Evolutionary conservation across 352 stramenopile species (phyloP), one percentile per base, ranked within the genome.

Genomic region (Bremia lactucae): DNA sequence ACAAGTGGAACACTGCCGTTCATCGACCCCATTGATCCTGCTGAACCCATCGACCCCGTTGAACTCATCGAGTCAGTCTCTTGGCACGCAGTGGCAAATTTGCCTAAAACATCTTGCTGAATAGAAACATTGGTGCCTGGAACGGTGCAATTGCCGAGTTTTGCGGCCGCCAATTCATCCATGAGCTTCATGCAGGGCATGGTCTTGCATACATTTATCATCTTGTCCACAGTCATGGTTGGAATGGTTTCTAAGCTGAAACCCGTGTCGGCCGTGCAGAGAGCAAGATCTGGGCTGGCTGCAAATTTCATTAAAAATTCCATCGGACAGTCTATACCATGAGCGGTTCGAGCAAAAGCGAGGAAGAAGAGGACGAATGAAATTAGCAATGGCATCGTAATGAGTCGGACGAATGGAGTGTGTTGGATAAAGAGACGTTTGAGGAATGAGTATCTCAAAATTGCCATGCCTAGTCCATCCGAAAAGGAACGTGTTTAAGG

Each of bases 121-220:
- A 61, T 36, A 11, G 46, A 56, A 0, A 61, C 41, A 40, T 51
- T 57, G 8, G 40, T 36, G 24, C 52, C 46, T 0, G 52, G 52
- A 36, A 61, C 45, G 13, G 46, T 61, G 31, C 52, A 61, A 21
- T 61, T 47, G 3, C 52, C 52, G 9, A 60, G 52, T 5, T 39
- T 42, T 10, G 48, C 21, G 2, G 40, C 20, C 3, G 40, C 28
- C 6, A 61, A 8, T 7, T 61, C 52, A 13, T 31, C 20, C 35
- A 61, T 36, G 5, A 61, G 40, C 1, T 22, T 41, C 35, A 56
- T 44, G n/a, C 52, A 61, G 5, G 41, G 34, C 2, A 47, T 31
- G 13, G 35, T 61, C 9, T 42, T 18, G 25, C 52, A 61, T 3
- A 55, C 20, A 0, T 31, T 14, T 29, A 31, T 36, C 26, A 61